These are phyloP conservation scores for Malassezia pachydermatis DNA, from an alignment of 1,284 basidiomycete species.

Conservation along the genomic window DNA sequence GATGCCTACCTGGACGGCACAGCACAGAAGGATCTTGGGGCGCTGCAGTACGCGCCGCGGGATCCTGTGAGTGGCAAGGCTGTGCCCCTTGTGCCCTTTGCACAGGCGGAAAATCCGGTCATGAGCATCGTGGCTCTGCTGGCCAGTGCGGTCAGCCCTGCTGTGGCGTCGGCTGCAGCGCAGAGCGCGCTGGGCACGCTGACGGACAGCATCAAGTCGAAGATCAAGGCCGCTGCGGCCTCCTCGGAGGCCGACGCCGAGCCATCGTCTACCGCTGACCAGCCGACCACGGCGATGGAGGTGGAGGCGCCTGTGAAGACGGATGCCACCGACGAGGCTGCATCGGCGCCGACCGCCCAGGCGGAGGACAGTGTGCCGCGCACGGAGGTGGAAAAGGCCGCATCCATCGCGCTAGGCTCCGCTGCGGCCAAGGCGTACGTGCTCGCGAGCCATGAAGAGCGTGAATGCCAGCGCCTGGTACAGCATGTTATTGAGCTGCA, in stretches of 20 bases:
- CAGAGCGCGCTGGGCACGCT: conserved; percentile 67
- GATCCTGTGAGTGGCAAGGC: conserved; percentile 22
- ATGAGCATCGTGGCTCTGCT: conserved; percentile 97
- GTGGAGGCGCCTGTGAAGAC: conserved; percentile 42
- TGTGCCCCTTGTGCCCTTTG: conserved; percentile 58
- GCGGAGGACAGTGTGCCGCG: conserved; percentile 21
- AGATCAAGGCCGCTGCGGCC: conserved; percentile 21
- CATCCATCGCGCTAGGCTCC: conserved; percentile 58
- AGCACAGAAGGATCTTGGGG: conserved; percentile 56
- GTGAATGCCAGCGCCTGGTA: conserved; percentile 68
- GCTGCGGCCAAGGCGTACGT: conserved; percentile 75
- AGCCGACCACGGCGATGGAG: conserved; percentile 33
- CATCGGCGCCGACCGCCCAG: neutral
- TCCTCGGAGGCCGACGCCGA: neutral
- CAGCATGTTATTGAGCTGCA: conserved; percentile 80
- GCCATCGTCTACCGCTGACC: neutral
- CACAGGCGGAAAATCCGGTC: conserved; percentile 90
- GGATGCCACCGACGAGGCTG: conserved; percentile 17
- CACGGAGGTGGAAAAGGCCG: conserved; percentile 39
- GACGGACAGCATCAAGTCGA: conserved; percentile 34
- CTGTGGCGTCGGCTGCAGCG: conserved; percentile 83
- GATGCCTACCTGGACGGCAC: conserved; percentile 65
- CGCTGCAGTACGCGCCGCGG: conserved; percentile 57
- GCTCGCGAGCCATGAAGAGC: conserved; percentile 75
- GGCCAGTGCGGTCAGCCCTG: conserved; percentile 79